These are phyloP conservation scores for Penicillium salamii DNA, from an alignment of 495 filamentous ascomycete species.

Conservation along the genomic window DNA sequence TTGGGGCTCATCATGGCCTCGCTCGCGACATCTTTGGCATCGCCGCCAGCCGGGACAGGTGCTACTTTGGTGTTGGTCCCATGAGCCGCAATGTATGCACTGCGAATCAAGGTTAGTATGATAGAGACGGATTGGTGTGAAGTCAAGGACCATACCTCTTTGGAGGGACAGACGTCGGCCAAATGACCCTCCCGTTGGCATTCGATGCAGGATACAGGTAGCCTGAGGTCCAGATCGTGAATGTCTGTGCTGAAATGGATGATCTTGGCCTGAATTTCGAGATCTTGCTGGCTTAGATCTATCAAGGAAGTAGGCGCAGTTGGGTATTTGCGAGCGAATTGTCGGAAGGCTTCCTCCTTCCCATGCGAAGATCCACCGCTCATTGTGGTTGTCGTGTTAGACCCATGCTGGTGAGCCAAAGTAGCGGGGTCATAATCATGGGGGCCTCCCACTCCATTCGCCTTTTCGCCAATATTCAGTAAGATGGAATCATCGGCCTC, in stretches of 20 bases:
- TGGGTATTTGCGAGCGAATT: constrained; percentile 36
- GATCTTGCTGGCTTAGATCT: constrained; percentile 42
- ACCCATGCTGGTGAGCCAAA: constrained; percentile 3
- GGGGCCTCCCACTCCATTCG: constrained; percentile 9
- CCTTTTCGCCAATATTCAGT: constrained; percentile 37
- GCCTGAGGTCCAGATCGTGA: constrained; percentile 59
- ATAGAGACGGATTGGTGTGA: too few species aligned
- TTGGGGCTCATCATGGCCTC: constrained; percentile 36
- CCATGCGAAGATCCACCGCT: background rate
- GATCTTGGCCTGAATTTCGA: constrained; percentile 37
- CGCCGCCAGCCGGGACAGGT: constrained; percentile 40
- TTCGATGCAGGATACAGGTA: constrained; percentile 56
- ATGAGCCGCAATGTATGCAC: constrained; percentile 42
- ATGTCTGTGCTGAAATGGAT: constrained; percentile 58
- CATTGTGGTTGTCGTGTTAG: constrained; percentile 1
- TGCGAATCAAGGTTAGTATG: constrained; percentile 15
- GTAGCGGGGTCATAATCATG: constrained; percentile 29
- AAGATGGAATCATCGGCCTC: constrained; percentile 44
- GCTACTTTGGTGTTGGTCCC: constrained; percentile 36
- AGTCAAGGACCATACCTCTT: too few species aligned
- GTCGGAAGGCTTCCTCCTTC: constrained; percentile 38
- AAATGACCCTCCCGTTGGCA: constrained; percentile 47
- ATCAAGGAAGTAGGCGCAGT: constrained; percentile 35
- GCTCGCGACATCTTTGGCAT: constrained; percentile 47
- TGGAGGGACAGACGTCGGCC: constrained; percentile 40